Evolutionary conservation across 805 yeast genomes (phyloP).

Genomic region (Scheffersomyces coipomensis): DNA sequence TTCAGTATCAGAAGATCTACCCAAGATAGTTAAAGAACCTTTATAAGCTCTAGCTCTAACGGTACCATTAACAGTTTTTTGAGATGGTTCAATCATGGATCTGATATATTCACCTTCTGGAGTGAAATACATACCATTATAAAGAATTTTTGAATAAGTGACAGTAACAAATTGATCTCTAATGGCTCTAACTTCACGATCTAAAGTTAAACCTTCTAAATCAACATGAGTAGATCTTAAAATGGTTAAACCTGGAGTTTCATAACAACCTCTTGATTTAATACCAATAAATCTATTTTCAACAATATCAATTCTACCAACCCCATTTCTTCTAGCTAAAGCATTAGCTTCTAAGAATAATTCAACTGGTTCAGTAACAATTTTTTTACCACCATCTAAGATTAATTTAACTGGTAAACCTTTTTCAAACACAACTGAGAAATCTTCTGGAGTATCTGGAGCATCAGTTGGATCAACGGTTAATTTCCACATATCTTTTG

Average conservation of each 20-base stretch:
- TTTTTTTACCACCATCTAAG: slow-evolving; percentile 58
- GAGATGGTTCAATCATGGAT: slow-evolving; percentile 92
- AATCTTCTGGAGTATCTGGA: slow-evolving; percentile 88
- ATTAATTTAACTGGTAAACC: slow-evolving; percentile 86
- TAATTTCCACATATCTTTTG: slow-evolving; percentile 99
- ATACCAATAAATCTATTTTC: slow-evolving; percentile 99
- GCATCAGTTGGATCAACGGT: slow-evolving; percentile 96
- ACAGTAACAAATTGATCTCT: slow-evolving; percentile 97
- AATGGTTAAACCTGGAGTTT: slow-evolving; percentile 96
- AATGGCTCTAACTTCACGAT: slow-evolving; percentile 95
- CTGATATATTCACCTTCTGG: slow-evolving; percentile 98
- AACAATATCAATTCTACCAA: slow-evolving; percentile 98
- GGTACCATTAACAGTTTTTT: slow-evolving; percentile 91
- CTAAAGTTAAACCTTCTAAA: slow-evolving; percentile 93
- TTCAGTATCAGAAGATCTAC: slow-evolving; percentile 94
- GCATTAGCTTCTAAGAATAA: slow-evolving; percentile 90
- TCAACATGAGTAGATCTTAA: slow-evolving; percentile 94
- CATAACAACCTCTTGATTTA: slow-evolving; percentile 99
- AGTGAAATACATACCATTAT: slow-evolving; percentile 97
- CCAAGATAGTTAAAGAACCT: slow-evolving; percentile 80
- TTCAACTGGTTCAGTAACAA: slow-evolving; percentile 84
- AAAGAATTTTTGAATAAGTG: slow-evolving; percentile 81
- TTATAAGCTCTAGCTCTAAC: slow-evolving; percentile 94
- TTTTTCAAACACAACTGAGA: slow-evolving; percentile 75
- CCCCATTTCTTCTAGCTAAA: slow-evolving; percentile 98